These are phyloP conservation scores for Gnaphalium uliginosum DNA, from an alignment of 129 eudicot species.

Conservation along the genomic window DNA sequence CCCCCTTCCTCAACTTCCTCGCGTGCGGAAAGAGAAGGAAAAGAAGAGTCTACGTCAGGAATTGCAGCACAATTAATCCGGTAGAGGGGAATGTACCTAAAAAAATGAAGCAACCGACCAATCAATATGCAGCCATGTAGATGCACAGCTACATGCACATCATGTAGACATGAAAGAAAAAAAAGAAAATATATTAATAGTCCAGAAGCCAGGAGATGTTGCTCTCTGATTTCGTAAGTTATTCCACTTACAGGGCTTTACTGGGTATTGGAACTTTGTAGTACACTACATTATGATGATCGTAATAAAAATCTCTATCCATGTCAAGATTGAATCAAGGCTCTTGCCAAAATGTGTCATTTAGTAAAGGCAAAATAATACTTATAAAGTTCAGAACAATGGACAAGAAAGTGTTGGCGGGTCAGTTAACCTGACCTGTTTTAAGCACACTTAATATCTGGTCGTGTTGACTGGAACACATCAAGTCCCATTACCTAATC, in stretches of 20 bases:
- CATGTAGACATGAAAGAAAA: not conserved
- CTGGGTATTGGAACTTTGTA: not conserved
- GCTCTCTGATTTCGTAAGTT: not conserved
- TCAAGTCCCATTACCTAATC: not conserved
- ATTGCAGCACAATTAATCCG: constrained; percentile 47
- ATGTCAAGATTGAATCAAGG: not conserved
- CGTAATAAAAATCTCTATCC: not conserved
- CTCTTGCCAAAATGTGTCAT: not conserved
- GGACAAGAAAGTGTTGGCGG: no score
- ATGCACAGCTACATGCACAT: not conserved
- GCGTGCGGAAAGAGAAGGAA: constrained; percentile 62
- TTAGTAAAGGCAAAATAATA: not conserved
- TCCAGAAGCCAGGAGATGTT: not conserved
- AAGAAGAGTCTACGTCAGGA: constrained; percentile 39
- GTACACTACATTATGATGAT: not conserved
- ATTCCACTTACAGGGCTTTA: no score
- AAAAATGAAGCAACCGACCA: constrained; percentile 15
- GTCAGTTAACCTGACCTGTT: no score
- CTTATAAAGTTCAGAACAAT: no score
- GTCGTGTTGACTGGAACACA: not conserved
- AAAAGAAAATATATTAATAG: not conserved
- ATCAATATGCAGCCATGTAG: not conserved
- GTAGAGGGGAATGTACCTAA: constrained; percentile 80
- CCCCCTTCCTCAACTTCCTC: constrained; percentile 64
- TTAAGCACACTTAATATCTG: no score